Evolutionary conservation across 2,329 filamentous ascomycete genomes (phyloP), one percentile per base, ranked within the genome.

Genomic region (Aspergillus sp.): DNA sequence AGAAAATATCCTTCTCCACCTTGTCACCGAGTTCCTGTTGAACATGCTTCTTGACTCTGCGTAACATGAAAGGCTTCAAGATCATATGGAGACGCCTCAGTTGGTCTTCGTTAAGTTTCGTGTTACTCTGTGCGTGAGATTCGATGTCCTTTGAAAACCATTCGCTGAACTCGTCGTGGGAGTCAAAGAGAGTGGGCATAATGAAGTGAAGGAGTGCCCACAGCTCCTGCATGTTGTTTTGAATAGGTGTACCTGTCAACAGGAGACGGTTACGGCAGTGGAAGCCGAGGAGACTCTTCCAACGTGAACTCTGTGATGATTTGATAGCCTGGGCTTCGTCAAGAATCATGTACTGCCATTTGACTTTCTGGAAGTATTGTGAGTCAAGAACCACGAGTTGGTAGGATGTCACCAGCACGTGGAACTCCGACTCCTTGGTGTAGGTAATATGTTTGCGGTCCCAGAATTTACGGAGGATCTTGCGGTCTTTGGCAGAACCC

Each of bases 281-380:
- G 82, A 98, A 98, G 51, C 89, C 89, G 47, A 99, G 82, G 63
- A 99, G 77, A 64, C 89, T 93, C 83, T 98, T 99, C 95, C 95
- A 99, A 70, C 95, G 86, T 15, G 93, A 96, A 79, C 92, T 97
- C 69, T 90, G 87, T 0, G 95, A 97, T 61, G 93, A 97, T 81
- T 99, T 99, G 86, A 99, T 98, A 64, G 95, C 95, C 73, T 99
- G 95, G 2, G 95, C 95, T 76, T 99, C 95, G 68, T 99, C 95
- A 41, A 99, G 85, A 74, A 99, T 97, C 95, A 99, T 99, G 80
- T 99, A 98, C 78, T 98, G 95, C 95, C 95, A 99, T 68, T 90
- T 90, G 83, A 99, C 95, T 81, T 98, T 98, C 77, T 97, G 93
- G 80, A 99, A 98, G 75, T 99, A 99, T 59, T 92, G 88, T 1